A percentile compares a stretch with the other conserved stretches of the same genome.
Conservation (phyloP, 1,139 yeast genomes). For the Sugiyamaella pinicola region DNA sequence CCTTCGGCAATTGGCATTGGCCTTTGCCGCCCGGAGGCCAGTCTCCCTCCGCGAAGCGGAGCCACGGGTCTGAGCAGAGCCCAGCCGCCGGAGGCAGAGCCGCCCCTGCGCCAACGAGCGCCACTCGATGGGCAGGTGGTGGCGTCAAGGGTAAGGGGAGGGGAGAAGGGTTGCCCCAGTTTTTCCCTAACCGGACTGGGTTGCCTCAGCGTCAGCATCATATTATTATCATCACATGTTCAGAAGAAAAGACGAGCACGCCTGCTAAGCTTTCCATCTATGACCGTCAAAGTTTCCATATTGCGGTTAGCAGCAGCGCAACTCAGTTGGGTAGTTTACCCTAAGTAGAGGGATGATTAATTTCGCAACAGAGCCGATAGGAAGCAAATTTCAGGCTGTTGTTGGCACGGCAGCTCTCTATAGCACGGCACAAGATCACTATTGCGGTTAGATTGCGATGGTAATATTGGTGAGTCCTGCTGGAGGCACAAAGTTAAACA, state of each 20-base stretch:
- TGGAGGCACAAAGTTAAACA: background rate
- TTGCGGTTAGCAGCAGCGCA: constrained; percentile 1
- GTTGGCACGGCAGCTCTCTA: background rate
- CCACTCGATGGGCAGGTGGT: too few relatives aligned
- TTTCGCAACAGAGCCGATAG: background rate
- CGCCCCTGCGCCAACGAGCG: background rate
- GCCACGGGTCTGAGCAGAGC: background rate
- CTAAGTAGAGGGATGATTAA: background rate
- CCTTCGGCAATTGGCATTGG: too few relatives aligned
- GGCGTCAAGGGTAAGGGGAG: too few relatives aligned
- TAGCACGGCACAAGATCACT: background rate
- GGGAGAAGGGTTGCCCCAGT: background rate
- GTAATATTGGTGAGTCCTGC: background rate
- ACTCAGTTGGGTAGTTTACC: constrained; percentile 5
- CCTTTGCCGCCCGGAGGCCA: too few relatives aligned
- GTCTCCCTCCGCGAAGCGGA: background rate
- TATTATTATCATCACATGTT: background rate
- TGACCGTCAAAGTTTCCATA: background rate
- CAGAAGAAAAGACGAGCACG: too few relatives aligned
- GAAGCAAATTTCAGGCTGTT: background rate
- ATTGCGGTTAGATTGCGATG: constrained; percentile 17
- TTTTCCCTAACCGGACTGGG: too few relatives aligned
- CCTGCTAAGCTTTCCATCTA: background rate
- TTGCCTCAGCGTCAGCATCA: background rate
- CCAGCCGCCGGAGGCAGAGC: background rate